Evolutionary conservation across 2,329 filamentous ascomycete genomes (phyloP).

Genomic region (Monascus ruber): DNA sequence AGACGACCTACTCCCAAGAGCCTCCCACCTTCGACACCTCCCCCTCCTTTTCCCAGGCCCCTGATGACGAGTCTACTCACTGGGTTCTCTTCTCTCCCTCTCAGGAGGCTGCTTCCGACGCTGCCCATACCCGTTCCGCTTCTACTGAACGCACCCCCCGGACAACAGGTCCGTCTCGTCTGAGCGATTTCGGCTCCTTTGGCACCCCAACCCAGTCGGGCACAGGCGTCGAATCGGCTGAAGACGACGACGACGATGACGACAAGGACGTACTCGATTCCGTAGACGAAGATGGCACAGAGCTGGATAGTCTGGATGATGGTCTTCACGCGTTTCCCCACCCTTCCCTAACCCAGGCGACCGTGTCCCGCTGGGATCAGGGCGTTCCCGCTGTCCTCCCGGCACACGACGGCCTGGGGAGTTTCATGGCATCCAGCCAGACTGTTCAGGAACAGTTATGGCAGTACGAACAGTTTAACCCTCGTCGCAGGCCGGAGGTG

Average conservation of each 20-base stretch:
- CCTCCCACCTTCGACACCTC: constrained; percentile 17
- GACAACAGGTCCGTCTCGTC: constrained; percentile 58
- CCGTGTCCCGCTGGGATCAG: constrained; percentile 38
- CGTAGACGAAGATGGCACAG: constrained; percentile 47
- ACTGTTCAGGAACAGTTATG: constrained; percentile 72
- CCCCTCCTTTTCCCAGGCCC: constrained; percentile 22
- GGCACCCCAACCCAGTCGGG: constrained; percentile 56
- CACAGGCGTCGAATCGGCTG: constrained; percentile 28
- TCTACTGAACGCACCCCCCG: constrained; percentile 52
- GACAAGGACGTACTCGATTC: constrained; percentile 50
- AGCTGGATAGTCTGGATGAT: constrained; percentile 87
- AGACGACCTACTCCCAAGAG: constrained; percentile 19
- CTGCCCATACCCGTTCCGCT: constrained; percentile 57
- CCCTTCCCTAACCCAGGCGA: constrained; percentile 34
- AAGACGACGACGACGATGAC: constrained; percentile 49
- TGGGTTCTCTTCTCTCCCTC: constrained; percentile 90
- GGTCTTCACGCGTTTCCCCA: constrained; percentile 81
- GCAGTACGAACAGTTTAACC: constrained; percentile 78
- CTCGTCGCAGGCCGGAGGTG: constrained; percentile 45
- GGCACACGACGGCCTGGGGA: constrained; percentile 80
- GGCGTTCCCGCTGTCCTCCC: constrained; percentile 65
- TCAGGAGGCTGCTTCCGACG: constrained; percentile 48
- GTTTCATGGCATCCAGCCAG: constrained; percentile 57
- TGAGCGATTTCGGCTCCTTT: constrained; percentile 72
- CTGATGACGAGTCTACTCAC: constrained; percentile 67